phyloP scores from a whole-genome alignment of 768 basidiomycete species.

The Agrocybe praecox region DNA sequence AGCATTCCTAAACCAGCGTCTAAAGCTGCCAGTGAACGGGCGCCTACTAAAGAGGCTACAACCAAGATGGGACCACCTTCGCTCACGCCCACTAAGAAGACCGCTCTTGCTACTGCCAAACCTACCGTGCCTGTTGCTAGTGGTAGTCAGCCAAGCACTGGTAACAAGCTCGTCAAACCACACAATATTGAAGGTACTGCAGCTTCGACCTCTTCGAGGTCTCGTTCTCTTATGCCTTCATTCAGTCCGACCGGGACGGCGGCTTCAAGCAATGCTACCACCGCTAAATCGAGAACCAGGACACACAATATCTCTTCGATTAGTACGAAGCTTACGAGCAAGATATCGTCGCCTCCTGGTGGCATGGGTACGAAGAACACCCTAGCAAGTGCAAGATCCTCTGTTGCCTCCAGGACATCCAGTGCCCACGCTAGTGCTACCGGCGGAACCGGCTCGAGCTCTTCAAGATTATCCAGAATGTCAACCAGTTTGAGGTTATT shows the following conservation, averaged over 20 bases:
- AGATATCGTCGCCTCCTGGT: conserved; percentile 25
- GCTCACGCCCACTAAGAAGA: conserved; percentile 19
- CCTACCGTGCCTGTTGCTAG: conserved; percentile 20
- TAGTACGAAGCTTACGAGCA: conserved; percentile 35
- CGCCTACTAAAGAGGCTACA: conserved; percentile 10
- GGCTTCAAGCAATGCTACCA: conserved; percentile 15
- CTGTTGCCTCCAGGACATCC: conserved; percentile 21
- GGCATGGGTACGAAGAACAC: conserved; percentile 38
- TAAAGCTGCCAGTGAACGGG: conserved; percentile 10
- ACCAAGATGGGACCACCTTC: conserved; percentile 19
- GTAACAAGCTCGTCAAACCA: conserved; percentile 13
- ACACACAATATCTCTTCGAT: conserved; percentile 42
- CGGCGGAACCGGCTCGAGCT: conserved; percentile 20
- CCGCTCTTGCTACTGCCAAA: conserved; percentile 21
- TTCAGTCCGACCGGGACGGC: conserved; percentile 15
- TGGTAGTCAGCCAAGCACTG: conserved; percentile 15
- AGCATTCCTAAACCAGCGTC: conserved; percentile 26
- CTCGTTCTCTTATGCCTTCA: conserved; percentile 30
- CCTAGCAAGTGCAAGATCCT: conserved; percentile 5
- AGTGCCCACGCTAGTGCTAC: conserved; percentile 1
- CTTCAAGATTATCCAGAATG: conserved; percentile 30
- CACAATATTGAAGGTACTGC: conserved; percentile 5
- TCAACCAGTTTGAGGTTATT: conserved; percentile 49
- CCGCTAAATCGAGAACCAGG: conserved; percentile 19
- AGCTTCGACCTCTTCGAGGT: conserved; percentile 22